A percentile compares a stretch with the other conserved stretches of the same genome.
phyloP scores from a whole-genome alignment of 306 rosid species.

The Cucurbita ficifolia region DNA sequence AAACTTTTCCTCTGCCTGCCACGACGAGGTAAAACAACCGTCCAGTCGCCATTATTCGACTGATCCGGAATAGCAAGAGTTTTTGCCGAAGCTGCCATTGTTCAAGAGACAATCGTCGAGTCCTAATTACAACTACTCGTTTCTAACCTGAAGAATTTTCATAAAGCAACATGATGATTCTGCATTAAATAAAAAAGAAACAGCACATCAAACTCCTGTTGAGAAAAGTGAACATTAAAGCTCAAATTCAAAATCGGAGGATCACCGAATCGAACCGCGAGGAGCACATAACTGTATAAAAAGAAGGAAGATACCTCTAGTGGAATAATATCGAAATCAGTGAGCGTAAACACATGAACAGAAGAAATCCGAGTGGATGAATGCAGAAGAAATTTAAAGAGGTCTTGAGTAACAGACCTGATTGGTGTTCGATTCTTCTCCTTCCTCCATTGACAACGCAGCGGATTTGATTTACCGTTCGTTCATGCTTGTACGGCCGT shows the following conservation, averaged over 20 bases:
- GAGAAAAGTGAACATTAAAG: neutral
- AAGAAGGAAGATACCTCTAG: neutral
- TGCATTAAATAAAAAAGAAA: neutral
- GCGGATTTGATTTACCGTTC: neutral
- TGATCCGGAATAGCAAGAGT: conserved; percentile 10
- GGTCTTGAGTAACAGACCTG: neutral
- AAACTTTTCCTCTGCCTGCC: conserved; percentile 25
- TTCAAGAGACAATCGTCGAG: neutral
- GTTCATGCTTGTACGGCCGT: neutral
- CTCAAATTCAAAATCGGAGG: neutral
- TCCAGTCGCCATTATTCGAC: conserved; percentile 46
- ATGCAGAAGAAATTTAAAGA: neutral
- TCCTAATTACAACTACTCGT: neutral
- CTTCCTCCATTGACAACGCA: neutral
- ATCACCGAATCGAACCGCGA: neutral
- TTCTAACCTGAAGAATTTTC: neutral
- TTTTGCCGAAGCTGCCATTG: conserved; percentile 53
- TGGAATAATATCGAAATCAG: neutral
- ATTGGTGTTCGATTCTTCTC: neutral
- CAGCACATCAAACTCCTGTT: neutral
- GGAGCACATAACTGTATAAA: neutral
- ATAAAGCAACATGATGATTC: neutral
- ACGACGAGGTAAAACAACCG: conserved; percentile 52
- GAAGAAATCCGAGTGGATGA: neutral
- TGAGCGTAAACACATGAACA: neutral